phyloP scores from a whole-genome alignment of 2,329 filamentous ascomycete genomes.

The Paraphaeosphaeria minitans region DNA sequence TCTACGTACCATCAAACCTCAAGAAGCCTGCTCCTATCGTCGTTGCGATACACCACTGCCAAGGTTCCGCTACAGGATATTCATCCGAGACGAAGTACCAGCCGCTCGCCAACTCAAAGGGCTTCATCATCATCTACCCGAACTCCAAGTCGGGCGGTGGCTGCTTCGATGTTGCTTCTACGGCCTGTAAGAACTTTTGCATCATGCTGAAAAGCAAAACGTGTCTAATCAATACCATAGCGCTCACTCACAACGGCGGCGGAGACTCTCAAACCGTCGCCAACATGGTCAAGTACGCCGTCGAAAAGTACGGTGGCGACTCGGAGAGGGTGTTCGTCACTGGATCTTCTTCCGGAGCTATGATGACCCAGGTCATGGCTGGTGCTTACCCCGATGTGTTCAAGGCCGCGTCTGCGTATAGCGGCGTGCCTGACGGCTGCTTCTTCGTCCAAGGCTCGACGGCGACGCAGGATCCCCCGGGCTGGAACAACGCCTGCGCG shows the following conservation, averaged over 20 bases:
- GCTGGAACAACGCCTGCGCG: constrained; percentile 26
- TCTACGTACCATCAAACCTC: constrained; percentile 52
- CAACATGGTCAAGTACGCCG: constrained; percentile 29
- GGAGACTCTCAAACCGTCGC: constrained; percentile 28
- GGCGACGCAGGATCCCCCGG: constrained; percentile 46
- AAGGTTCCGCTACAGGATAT: constrained; percentile 23
- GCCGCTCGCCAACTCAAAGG: constrained; percentile 21
- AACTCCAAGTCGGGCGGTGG: constrained; percentile 26
- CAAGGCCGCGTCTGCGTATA: constrained; percentile 23
- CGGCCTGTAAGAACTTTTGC: constrained; percentile 16
- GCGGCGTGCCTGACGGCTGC: constrained; percentile 30
- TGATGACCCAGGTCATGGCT: constrained; percentile 27
- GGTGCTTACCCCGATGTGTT: constrained; percentile 29
- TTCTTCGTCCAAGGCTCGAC: constrained; percentile 25
- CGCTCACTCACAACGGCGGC: constrained; percentile 28
- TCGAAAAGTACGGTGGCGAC: constrained; percentile 25
- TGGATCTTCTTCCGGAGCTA: constrained; percentile 26
- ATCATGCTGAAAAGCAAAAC: too few species aligned
- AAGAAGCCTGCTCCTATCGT: constrained; percentile 48
- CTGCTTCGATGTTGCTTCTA: constrained; percentile 30
- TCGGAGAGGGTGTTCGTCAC: constrained; percentile 17
- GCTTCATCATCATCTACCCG: constrained; percentile 28
- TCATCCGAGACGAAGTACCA: constrained; percentile 18
- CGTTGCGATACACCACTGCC: constrained; percentile 27
- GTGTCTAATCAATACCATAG: constrained; percentile 4